Evolutionary conservation across 2,329 filamentous ascomycete species (phyloP), one percentile per base, ranked within the genome.

Genomic region (Cladosporium velox): DNA sequence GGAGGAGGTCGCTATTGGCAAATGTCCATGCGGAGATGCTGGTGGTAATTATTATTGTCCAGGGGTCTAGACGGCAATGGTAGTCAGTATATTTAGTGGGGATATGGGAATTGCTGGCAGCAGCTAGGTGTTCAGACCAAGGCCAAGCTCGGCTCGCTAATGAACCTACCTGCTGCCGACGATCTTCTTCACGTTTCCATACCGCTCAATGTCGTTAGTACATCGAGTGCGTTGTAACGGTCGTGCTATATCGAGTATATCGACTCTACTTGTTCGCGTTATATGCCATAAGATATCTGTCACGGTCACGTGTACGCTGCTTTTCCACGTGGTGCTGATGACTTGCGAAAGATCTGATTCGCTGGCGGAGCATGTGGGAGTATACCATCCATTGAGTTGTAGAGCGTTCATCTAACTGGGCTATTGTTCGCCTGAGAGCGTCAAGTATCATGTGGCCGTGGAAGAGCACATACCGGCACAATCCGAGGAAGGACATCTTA

Each of bases 151-250:
- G 34, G 32, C 34, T 58, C 32, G 34, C 32, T 24, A 26, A 35
- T 21, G 34, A 41, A 58, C 32, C 34, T 58, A 41, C 21, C 14
- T 58, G 55, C 32, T 35, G 30, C 30, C 34, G 55, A 58, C 32
- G 55, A 58, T 58, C 55, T 58, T 58, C 55, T 58, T 58, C 55
- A 58, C 55, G 55, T 11, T 58, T 58, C 55, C 34, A 55, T 34
- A n/a, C 41, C 10, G 8, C 41, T 18, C 8, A 21, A 21, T 47
- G 41, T 47, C n/a, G n/a, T 47, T 47, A 21, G 41, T n/a, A n/a
- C 38, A 44, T 21, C 18, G 7, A 7, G 7, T 44, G 18, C 38
- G 7, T n/a, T 47, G n/a, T 24, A 47, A 47, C n/a, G n/a, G n/a
- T 12, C 41, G 18, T 47, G n/a, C n/a, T 47, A 47, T 12, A n/a